Percentiles rank a stretch among this genome's conserved stretches.
These are phyloP conservation scores for Puccinia polysora DNA, from an alignment of 1,284 basidiomycete genomes.

Conservation along the genomic window DNA sequence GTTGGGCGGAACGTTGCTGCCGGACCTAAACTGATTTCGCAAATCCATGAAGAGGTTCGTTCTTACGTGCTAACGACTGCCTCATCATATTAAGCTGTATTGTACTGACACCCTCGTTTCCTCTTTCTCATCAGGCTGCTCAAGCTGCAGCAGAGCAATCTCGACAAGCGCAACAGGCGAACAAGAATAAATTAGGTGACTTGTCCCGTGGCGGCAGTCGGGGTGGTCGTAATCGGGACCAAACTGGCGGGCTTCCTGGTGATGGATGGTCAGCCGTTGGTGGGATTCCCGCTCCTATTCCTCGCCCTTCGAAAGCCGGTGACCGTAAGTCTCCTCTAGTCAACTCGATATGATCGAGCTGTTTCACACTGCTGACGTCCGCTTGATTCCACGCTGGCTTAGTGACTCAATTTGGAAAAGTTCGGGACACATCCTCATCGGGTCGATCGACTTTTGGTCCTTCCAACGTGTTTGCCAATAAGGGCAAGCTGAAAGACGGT, in stretches of 20 bases:
- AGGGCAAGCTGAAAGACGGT: conserved; percentile 34
- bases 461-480: conserved; percentile 36
- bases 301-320: conserved; percentile 36
- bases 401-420: conserved; percentile 43
- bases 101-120: not conserved
- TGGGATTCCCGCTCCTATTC: conserved; percentile 20
- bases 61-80: too few relatives aligned
- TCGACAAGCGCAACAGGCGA: conserved; percentile 28
- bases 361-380: not conserved
- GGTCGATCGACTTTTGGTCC: conserved; percentile 26
- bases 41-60: conserved; percentile 39
- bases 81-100: too few relatives aligned
- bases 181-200: conserved; percentile 25
- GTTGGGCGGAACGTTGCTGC: not conserved
- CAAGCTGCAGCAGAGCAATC: conserved; percentile 36
- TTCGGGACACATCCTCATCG: conserved; percentile 38
- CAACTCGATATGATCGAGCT: not conserved
- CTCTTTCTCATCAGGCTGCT: conserved; percentile 22
- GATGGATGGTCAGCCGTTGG: conserved; percentile 38
- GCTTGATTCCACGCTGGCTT: not conserved
- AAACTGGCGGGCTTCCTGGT: conserved; percentile 26
- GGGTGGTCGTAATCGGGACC: conserved; percentile 30
- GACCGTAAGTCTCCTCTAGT: conserved; percentile 23
- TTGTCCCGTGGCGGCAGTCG: conserved; percentile 33
- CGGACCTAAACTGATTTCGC: conserved; percentile 28